Evolutionary conservation across 176 grass and related monocot species (phyloP).

Genomic region (Elymus sibiricus): DNA sequence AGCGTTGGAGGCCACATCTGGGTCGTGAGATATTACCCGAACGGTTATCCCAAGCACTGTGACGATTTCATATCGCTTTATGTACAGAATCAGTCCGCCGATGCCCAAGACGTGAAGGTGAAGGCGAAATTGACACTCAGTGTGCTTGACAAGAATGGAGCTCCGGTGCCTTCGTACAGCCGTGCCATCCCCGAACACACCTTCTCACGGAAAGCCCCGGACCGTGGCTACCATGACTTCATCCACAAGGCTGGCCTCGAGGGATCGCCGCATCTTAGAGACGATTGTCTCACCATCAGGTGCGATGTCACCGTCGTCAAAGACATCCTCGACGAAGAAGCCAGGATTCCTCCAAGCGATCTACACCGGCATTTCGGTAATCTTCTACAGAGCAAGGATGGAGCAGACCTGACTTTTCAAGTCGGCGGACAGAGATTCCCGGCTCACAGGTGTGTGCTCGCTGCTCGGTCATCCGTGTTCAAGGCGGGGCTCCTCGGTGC

Average conservation of each 20-base stretch:
- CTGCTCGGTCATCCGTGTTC: not conserved
- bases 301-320: not conserved
- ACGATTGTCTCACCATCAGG: not conserved
- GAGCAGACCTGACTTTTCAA: not conserved
- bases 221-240: not conserved
- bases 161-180: not conserved
- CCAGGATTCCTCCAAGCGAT: not conserved
- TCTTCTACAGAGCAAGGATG: not conserved
- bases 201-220: not conserved
- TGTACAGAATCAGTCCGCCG: not conserved
- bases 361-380: not conserved
- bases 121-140: not conserved
- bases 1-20: not conserved
- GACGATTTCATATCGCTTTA: not conserved
- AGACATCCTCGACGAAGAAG: not conserved
- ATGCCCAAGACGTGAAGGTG: not conserved
- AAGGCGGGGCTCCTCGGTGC: not conserved
- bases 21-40: not conserved
- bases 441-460: not conserved
- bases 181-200: not conserved
- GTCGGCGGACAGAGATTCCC: not conserved
- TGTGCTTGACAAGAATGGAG: not conserved
- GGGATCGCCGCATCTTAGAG: not conserved
- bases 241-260: not conserved
- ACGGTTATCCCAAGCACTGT: not conserved